phyloP scores from a whole-genome alignment of 2,329 filamentous ascomycete species.

The Talaromyces verruculosus region DNA sequence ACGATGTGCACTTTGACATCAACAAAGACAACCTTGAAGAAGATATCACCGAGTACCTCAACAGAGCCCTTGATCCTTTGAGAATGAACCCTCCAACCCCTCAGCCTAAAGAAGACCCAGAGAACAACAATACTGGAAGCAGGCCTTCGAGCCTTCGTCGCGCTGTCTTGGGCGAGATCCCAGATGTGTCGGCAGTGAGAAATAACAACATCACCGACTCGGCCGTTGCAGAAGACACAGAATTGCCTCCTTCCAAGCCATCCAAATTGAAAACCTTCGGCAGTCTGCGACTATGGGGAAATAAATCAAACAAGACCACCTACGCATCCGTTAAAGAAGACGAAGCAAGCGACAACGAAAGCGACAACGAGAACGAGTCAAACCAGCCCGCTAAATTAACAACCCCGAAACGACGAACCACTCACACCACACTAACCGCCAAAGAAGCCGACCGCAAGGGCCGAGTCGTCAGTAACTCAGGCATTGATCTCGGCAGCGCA shows the following conservation, averaged over 20 bases:
- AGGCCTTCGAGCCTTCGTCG: conserved; percentile 33
- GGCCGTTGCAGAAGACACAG: not conserved
- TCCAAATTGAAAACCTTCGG: conserved; percentile 28
- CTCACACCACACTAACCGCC: conserved; percentile 3
- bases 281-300: conserved; percentile 33
- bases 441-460: conserved; percentile 43
- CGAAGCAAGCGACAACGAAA: conserved; percentile 25
- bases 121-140: conserved; percentile 25
- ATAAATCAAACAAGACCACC: conserved; percentile 35
- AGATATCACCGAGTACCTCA: conserved; percentile 38
- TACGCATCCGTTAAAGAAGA: conserved; percentile 38
- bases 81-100: conserved; percentile 50
- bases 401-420: conserved; percentile 16
- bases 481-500: conserved; percentile 35
- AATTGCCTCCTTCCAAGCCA: conserved; percentile 18
- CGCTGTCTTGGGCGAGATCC: conserved; percentile 34
- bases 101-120: conserved; percentile 31
- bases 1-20: conserved; percentile 35
- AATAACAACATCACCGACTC: not conserved
- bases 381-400: conserved; percentile 9
- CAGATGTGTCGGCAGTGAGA: conserved; percentile 35
- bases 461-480: conserved; percentile 46
- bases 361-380: conserved; percentile 23
- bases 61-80: conserved; percentile 45
- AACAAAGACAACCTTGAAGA: conserved; percentile 39